A percentile compares a stretch with the other conserved stretches of the same genome.
phyloP scores from a whole-genome alignment of 257 asterid genomes.

The Plectranthus barbatus region DNA sequence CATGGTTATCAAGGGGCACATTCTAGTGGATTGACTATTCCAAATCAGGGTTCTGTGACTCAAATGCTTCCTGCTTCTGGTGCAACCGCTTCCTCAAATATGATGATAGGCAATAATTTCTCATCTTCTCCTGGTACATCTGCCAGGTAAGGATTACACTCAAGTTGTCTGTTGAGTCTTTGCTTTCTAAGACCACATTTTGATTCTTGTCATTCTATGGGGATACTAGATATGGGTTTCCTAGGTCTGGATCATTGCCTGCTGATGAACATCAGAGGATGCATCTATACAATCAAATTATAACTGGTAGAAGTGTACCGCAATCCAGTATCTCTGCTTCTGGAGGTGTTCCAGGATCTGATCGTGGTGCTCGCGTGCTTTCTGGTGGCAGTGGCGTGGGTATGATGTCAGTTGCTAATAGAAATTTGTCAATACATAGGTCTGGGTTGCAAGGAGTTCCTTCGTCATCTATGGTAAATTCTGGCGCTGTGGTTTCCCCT shows the following conservation, averaged over 20 bases:
- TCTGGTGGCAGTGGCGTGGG: conserved; percentile 63
- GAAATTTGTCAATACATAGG: conserved; percentile 62
- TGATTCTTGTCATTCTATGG: conserved; percentile 25
- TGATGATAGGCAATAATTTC: conserved; percentile 52
- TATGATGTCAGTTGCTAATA: conserved; percentile 42
- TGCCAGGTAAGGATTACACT: conserved; percentile 47
- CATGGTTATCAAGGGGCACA: conserved; percentile 69
- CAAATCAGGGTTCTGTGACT: conserved; percentile 42
- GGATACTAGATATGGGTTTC: conserved; percentile 62
- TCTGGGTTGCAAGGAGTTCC: conserved; percentile 70
- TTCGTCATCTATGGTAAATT: conserved; percentile 50
- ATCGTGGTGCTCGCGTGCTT: conserved; percentile 57
- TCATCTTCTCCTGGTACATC: conserved; percentile 57
- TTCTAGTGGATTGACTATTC: conserved; percentile 41
- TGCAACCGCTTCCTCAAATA: conserved; percentile 48
- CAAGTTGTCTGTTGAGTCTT: not conserved
- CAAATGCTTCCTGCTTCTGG: conserved; percentile 46
- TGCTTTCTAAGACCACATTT: too few species aligned
- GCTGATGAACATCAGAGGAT: conserved; percentile 80
- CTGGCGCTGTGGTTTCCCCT: conserved; percentile 59
- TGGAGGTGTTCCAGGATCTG: conserved; percentile 49
- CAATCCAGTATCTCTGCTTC: conserved; percentile 52
- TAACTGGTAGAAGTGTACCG: conserved; percentile 53
- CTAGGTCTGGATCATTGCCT: conserved; percentile 56
- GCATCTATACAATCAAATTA: conserved; percentile 61